Percentiles rank a stretch among this genome's conserved stretches.
Conservation (phyloP, 192 early-diverging fungal genomes). For the Gigaspora rosea region DNA sequence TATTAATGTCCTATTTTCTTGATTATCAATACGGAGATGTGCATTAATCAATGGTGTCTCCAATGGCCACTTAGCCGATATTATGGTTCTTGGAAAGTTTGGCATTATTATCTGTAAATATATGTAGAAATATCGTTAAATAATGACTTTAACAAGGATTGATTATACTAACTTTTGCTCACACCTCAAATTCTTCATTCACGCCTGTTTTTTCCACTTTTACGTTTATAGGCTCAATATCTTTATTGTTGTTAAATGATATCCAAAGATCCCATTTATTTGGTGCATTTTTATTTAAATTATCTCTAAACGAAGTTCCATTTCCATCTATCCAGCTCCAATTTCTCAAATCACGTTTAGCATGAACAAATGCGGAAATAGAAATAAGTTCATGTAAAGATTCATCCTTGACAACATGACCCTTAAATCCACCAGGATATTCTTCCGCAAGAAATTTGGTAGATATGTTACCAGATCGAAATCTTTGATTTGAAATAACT, state of each 20-base stretch:
- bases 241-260: constrained; percentile 42
- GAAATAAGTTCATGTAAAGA: constrained; percentile 65
- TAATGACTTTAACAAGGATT: neutral
- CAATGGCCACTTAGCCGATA: constrained; percentile 68
- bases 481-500: constrained; percentile 74
- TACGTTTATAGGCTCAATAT: constrained; percentile 50
- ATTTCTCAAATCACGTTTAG: constrained; percentile 65
- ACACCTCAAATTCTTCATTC: constrained; percentile 48
- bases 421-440: constrained; percentile 87
- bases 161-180: neutral
- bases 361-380: constrained; percentile 63
- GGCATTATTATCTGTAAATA: constrained; percentile 41
- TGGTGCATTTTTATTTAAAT: constrained; percentile 37
- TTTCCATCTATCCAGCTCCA: constrained; percentile 56
- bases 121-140: neutral
- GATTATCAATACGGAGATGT: constrained; percentile 38
- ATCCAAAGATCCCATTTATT: constrained; percentile 56
- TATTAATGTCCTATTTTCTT: constrained; percentile 47
- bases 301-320: constrained; percentile 43
- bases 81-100: constrained; percentile 34
- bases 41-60: constrained; percentile 73
- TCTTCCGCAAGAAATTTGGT: constrained; percentile 89
- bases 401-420: constrained; percentile 58
- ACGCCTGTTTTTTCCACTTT: constrained; percentile 42
- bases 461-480: constrained; percentile 72